These are phyloP conservation scores for Auricularia auricula-judae DNA, from an alignment of 768 basidiomycete genomes.

Conservation along the genomic window DNA sequence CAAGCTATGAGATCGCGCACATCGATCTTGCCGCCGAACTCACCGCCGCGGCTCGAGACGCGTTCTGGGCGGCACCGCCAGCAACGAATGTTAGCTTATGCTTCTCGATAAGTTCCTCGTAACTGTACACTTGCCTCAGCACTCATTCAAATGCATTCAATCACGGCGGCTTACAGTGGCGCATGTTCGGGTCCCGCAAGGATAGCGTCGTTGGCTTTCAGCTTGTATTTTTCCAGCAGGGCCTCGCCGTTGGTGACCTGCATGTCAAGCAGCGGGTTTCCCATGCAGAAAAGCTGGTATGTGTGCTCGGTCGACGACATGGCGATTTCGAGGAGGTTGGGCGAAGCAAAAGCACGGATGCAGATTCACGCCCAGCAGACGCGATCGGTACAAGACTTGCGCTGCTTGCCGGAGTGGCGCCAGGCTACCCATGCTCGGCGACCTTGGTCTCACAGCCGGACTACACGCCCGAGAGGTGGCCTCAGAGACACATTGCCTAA, in stretches of 20 bases:
- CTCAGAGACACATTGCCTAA: too few species aligned
- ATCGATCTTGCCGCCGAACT: slow-evolving; percentile 16
- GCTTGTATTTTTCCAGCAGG: slow-evolving; percentile 77
- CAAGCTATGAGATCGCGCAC: slow-evolving; percentile 6
- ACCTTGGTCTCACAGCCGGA: too few species aligned
- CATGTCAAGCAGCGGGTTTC: slow-evolving; percentile 95
- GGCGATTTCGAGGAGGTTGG: not conserved
- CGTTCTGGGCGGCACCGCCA: slow-evolving; percentile 94
- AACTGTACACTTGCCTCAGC: slow-evolving; percentile 38
- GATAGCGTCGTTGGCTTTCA: slow-evolving; percentile 94
- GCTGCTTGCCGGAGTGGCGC: too few species aligned
- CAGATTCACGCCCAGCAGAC: not conserved
- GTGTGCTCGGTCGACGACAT: slow-evolving; percentile 13
- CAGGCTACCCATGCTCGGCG: too few species aligned
- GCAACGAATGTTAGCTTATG: slow-evolving; percentile 82
- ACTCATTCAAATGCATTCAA: not conserved
- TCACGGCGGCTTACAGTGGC: slow-evolving; percentile 49
- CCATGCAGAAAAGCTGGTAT: slow-evolving; percentile 76
- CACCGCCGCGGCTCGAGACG: slow-evolving; percentile 93
- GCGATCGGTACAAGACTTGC: too few species aligned
- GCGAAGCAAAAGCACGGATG: not conserved
- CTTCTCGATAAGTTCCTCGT: slow-evolving; percentile 74
- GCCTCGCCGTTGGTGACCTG: slow-evolving; percentile 80
- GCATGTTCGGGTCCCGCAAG: slow-evolving; percentile 83
- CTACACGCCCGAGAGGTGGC: too few species aligned